phyloP scores from a whole-genome alignment of 2,329 filamentous ascomycete genomes.

The Venturiaceae sp. region DNA sequence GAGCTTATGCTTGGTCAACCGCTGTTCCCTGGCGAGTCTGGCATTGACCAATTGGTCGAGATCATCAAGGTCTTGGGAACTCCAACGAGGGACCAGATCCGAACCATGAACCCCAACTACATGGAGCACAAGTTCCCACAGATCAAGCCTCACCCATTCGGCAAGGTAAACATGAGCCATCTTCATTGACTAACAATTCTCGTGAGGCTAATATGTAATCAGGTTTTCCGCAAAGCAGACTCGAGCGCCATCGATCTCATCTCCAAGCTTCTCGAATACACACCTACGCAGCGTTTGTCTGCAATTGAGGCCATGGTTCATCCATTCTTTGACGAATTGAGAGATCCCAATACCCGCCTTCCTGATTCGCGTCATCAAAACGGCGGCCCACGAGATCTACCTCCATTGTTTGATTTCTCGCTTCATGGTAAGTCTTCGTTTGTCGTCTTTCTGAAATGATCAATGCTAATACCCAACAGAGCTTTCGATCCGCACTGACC shows the following conservation, averaged over 20 bases:
- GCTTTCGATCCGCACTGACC: constrained; percentile 82
- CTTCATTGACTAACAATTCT: constrained; percentile 13
- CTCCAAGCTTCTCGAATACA: constrained; percentile 89
- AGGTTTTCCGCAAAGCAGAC: constrained; percentile 95
- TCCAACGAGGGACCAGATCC: constrained; percentile 93
- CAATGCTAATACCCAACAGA: constrained; percentile 44
- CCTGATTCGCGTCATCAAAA: constrained; percentile 90
- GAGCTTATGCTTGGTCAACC: constrained; percentile 98
- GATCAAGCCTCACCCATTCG: constrained; percentile 98
- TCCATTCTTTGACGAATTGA: constrained; percentile 94
- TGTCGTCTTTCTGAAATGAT: constrained; percentile 12
- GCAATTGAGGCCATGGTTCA: constrained; percentile 97
- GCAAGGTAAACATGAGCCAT: constrained; percentile 50
- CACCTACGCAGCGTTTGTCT: constrained; percentile 85
- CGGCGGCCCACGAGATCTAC: constrained; percentile 70
- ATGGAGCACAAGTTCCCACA: constrained; percentile 99
- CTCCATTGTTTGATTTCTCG: constrained; percentile 84
- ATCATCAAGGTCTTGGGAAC: constrained; percentile 99
- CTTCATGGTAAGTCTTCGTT: constrained; percentile 63
- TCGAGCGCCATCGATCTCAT: constrained; percentile 90
- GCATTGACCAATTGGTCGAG: constrained; percentile 96
- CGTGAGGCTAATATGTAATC: background rate
- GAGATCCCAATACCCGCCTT: constrained; percentile 81
- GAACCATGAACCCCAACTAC: constrained; percentile 99
- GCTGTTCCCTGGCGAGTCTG: constrained; percentile 94